These are phyloP conservation scores for Stenocarpella maydis DNA, from an alignment of 2,329 filamentous ascomycete species.

Conservation along the genomic window DNA sequence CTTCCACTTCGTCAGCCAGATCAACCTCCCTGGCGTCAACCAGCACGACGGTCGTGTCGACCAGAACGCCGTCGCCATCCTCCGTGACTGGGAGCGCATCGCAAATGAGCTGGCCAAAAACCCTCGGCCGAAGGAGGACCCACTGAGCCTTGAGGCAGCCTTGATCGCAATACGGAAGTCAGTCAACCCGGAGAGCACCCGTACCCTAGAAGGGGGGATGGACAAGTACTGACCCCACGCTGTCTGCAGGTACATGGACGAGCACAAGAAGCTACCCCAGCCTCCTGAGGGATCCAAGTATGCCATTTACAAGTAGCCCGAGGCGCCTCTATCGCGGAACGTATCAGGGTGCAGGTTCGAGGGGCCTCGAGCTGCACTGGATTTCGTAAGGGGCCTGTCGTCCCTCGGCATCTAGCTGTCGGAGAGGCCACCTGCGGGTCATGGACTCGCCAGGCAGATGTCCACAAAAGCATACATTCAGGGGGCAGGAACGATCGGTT, in stretches of 20 bases:
- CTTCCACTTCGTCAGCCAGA: slow-evolving; percentile 90
- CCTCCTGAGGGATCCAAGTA: slow-evolving; percentile 80
- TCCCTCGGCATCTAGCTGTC: not conserved
- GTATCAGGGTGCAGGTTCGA: not conserved
- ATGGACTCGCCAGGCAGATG: not conserved
- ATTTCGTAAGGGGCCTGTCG: not conserved
- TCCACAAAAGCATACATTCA: not conserved
- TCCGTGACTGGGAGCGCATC: slow-evolving; percentile 90
- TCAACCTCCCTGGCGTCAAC: slow-evolving; percentile 97
- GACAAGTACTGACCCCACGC: slow-evolving; percentile 37
- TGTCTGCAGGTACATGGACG: slow-evolving; percentile 82
- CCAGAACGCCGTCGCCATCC: slow-evolving; percentile 76
- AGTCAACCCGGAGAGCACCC: not conserved
- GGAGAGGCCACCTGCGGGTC: not conserved
- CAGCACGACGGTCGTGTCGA: slow-evolving; percentile 83
- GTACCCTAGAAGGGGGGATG: too few relatives aligned
- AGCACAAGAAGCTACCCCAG: slow-evolving; percentile 95
- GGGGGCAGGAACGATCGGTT: not conserved
- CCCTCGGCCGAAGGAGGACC: slow-evolving; percentile 45
- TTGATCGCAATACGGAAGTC: slow-evolving; percentile 47
- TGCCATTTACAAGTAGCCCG: slow-evolving; percentile 43
- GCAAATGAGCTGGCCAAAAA: slow-evolving; percentile 76
- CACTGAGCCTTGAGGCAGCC: slow-evolving; percentile 46
- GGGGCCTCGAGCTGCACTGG: not conserved
- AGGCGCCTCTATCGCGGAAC: not conserved